Conservation (phyloP, 2,329 filamentous ascomycete genomes). For the Xylaria arbuscula region DNA sequence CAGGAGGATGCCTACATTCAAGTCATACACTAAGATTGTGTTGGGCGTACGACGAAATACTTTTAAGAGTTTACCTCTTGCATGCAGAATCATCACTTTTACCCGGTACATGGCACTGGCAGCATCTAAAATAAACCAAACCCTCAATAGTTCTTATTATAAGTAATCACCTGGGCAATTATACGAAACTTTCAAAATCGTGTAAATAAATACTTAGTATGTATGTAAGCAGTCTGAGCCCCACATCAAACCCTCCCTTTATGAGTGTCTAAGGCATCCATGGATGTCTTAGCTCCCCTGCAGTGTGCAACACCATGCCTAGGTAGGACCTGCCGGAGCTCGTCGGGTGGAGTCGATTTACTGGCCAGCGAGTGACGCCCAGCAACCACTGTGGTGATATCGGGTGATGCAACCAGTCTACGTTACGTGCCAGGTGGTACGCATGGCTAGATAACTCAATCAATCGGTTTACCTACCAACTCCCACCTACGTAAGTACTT, state of each 20-base stretch:
- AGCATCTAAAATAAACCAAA: too few species aligned
- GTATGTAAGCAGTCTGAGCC: too few species aligned
- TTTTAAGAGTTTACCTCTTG: too few species aligned
- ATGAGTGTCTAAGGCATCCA: not conserved
- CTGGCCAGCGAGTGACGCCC: conserved; percentile 11
- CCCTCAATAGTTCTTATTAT: too few species aligned
- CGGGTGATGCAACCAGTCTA: conserved; percentile 29
- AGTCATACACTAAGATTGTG: too few species aligned
- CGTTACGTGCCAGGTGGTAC: not conserved
- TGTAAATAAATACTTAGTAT: too few species aligned
- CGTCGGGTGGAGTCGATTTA: not conserved
- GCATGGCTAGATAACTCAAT: not conserved
- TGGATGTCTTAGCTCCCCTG: not conserved
- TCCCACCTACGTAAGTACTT: not conserved
- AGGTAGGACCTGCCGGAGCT: not conserved
- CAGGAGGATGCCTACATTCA: not conserved
- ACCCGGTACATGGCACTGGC: too few species aligned
- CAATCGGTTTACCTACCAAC: not conserved
- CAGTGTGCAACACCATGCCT: not conserved
- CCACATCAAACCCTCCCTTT: not conserved
- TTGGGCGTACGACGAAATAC: not conserved
- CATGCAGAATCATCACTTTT: too few species aligned
- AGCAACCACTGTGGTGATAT: conserved; percentile 5
- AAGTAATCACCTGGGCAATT: too few species aligned
- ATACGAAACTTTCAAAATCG: too few species aligned